Conservation (phyloP, 352 stramenopile species). For the Phytophthora agathidicida region DNA sequence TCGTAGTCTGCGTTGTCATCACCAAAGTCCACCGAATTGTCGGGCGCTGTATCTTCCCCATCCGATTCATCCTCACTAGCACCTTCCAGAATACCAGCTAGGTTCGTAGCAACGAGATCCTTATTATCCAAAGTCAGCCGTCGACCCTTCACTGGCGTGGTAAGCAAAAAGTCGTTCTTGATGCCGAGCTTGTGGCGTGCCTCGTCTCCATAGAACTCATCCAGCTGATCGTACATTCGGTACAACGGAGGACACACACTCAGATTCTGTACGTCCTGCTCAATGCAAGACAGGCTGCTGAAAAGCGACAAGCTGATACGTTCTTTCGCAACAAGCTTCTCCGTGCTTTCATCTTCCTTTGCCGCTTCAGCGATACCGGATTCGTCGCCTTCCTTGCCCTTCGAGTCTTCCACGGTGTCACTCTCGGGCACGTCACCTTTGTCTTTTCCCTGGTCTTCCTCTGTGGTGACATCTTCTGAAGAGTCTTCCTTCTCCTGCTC, state of each 20-base stretch:
- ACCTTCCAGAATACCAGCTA: conserved; percentile 45
- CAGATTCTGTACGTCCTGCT: conserved; percentile 60
- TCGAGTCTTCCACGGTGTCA: background rate
- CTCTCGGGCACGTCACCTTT: conserved; percentile 1
- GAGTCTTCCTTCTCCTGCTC: conserved; percentile 14
- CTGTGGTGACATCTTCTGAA: conserved; percentile 13
- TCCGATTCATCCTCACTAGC: conserved; percentile 53
- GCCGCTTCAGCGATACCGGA: background rate
- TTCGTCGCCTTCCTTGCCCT: conserved; percentile 1
- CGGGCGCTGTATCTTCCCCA: conserved; percentile 40
- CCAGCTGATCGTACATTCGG: conserved; percentile 77
- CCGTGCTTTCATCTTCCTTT: conserved; percentile 4
- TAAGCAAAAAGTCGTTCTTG: conserved; percentile 64
- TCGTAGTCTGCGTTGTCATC: conserved; percentile 39
- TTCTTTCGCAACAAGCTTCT: conserved; percentile 23
- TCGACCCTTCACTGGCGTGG: conserved; percentile 55
- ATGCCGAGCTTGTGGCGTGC: conserved; percentile 62
- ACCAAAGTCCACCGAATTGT: conserved; percentile 42
- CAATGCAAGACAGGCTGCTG: conserved; percentile 56
- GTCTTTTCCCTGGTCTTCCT: conserved; percentile 20
- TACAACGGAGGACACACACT: conserved; percentile 68
- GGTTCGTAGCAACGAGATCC: conserved; percentile 40
- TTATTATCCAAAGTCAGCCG: conserved; percentile 36
- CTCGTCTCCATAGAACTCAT: conserved; percentile 63
- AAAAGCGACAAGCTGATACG: conserved; percentile 59